These are phyloP conservation scores for Candida labiduridarum DNA, from an alignment of 1,139 yeast species.

Conservation along the genomic window DNA sequence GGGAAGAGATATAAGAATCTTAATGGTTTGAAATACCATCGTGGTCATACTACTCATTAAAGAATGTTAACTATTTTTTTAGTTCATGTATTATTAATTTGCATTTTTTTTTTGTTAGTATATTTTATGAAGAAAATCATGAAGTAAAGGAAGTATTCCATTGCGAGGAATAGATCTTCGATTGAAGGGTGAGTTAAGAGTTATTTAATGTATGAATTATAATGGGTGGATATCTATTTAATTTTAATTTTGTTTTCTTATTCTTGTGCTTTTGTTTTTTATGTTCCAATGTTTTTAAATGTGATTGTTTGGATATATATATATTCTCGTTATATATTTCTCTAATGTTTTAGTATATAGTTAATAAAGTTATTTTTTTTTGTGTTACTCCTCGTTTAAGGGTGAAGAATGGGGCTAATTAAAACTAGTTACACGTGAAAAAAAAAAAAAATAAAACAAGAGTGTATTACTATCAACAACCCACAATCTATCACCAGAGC, in stretches of 20 bases:
- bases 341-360: constrained; percentile 8
- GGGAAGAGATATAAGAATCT: constrained; percentile 95
- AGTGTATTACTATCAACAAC: not conserved
- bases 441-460: not conserved
- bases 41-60: constrained; percentile 96
- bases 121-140: not conserved
- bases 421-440: not conserved
- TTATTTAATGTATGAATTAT: not conserved
- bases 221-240: not conserved
- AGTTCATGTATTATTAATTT: constrained; percentile 4
- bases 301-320: constrained; percentile 4
- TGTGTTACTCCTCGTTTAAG: not conserved
- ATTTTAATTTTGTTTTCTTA: constrained; percentile 1
- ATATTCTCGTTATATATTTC: constrained; percentile 5
- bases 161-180: not conserved
- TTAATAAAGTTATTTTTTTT: not conserved
- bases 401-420: no score
- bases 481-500: not conserved
- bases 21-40: constrained; percentile 94
- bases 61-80: constrained; percentile 2
- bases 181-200: not conserved
- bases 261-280: constrained; percentile 1
- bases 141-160: not conserved
- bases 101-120: not conserved
- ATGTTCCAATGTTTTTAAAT: constrained; percentile 2